A percentile compares a stretch with the other conserved stretches of the same genome.
phyloP scores from a whole-genome alignment of 2,329 filamentous ascomycete species.

The Drechmeria coniospora region DNA sequence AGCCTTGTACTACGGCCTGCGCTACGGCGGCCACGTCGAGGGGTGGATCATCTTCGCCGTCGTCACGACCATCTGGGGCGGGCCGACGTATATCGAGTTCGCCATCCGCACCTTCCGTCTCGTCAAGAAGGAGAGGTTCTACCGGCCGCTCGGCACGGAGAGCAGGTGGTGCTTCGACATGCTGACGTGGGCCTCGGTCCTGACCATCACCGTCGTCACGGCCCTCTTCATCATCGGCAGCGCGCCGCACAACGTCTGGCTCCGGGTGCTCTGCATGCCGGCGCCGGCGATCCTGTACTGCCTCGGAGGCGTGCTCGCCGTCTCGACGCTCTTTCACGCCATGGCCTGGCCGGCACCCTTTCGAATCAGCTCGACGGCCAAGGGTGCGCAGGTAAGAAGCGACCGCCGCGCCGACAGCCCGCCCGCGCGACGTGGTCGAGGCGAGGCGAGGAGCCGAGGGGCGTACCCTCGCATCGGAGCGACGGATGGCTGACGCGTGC shows the following conservation, averaged over 20 bases:
- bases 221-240: constrained; percentile 33
- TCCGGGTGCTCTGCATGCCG: constrained; percentile 35
- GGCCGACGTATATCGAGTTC: constrained; percentile 39
- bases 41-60: constrained; percentile 33
- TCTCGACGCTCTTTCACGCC: constrained; percentile 18
- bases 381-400: constrained; percentile 30
- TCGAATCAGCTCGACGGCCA: constrained; percentile 47
- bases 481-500: background rate
- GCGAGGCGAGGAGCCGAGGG: background rate
- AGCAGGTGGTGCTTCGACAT: constrained; percentile 34
- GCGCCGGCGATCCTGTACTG: constrained; percentile 34
- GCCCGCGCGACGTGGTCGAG: no score
- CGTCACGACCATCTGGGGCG: constrained; percentile 38
- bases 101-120: constrained; percentile 31
- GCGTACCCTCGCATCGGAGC: background rate
- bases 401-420: no score
- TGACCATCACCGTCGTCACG: constrained; percentile 34
- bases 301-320: constrained; percentile 24
- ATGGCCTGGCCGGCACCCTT: constrained; percentile 36
- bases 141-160: constrained; percentile 30
- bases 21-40: constrained; percentile 22
- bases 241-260: constrained; percentile 31
- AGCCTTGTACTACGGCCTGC: constrained; percentile 34
- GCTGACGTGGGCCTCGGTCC: constrained; percentile 27
- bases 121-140: constrained; percentile 31